Evolutionary conservation across 2,329 filamentous ascomycete genomes (phyloP).

Genomic region (Biscogniauxia sp.): DNA sequence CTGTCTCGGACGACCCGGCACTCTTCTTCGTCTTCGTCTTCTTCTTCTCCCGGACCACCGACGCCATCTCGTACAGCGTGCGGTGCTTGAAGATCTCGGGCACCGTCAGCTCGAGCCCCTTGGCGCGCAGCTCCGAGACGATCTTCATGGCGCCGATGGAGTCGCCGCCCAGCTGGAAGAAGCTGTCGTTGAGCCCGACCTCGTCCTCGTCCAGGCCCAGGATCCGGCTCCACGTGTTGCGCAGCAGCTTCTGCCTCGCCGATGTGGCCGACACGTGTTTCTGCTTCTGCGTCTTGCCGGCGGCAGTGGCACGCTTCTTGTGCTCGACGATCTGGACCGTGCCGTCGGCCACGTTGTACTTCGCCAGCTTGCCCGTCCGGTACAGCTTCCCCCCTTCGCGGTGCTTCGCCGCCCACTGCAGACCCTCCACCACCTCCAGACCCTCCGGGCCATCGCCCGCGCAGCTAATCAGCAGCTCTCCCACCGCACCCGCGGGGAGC

Average conservation of each 20-base stretch:
- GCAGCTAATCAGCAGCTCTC: slow-evolving; percentile 43
- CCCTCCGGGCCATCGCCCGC: slow-evolving; percentile 18
- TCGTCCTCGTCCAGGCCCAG: slow-evolving; percentile 43
- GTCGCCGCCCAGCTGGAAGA: slow-evolving; percentile 60
- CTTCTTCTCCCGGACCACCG: slow-evolving; percentile 41
- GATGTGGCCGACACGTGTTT: slow-evolving; percentile 40
- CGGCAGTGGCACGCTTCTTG: slow-evolving; percentile 4
- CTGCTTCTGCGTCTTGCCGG: slow-evolving; percentile 10
- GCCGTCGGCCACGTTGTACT: slow-evolving; percentile 34
- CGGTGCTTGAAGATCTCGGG: slow-evolving; percentile 53
- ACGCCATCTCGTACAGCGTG: slow-evolving; percentile 52
- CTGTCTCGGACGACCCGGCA: slow-evolving; percentile 5
- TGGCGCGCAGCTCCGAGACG: slow-evolving; percentile 51
- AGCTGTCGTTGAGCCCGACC: slow-evolving; percentile 55
- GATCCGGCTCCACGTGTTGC: slow-evolving; percentile 47
- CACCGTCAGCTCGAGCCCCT: slow-evolving; percentile 50
- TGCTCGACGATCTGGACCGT: slow-evolving; percentile 31
- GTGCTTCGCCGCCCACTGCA: slow-evolving; percentile 29
- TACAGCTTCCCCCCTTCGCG: slow-evolving; percentile 31
- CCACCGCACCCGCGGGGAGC: slow-evolving; percentile 40
- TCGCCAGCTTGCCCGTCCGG: slow-evolving; percentile 41
- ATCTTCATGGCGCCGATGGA: slow-evolving; percentile 61
- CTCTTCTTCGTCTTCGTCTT: not conserved
- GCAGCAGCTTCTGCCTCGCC: slow-evolving; percentile 42
- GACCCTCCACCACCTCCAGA: slow-evolving; percentile 25